Evolutionary conservation across 495 filamentous ascomycete genomes (phyloP), one percentile per base, ranked within the genome.

Genomic region (Tuber borchii): DNA sequence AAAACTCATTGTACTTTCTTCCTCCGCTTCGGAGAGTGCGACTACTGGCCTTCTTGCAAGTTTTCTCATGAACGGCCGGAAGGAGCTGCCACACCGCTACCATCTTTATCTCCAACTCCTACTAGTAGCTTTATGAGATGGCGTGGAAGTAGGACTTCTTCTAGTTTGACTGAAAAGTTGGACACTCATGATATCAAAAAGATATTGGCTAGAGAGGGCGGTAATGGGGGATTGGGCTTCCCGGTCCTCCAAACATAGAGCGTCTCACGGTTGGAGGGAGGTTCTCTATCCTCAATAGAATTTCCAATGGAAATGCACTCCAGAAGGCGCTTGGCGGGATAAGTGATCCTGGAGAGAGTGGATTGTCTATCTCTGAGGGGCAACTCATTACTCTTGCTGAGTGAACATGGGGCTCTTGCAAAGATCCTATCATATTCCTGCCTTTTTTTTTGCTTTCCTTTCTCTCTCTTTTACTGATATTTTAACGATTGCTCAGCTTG

Each of bases 1-100:
- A 81, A 81, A 56, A 81, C 78, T 17, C 80, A 81, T 70, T 81
- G 80, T 34, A 81, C 80, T 10, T 81, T 81, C 26, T 81, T 81
- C 44, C 76, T 81, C 22, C 75, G 80, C 44, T 81, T 81, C 70
- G 76, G 74, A 16, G 79, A 81, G 74, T 81, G 78, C 31, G 80
- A 81, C 40, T 81, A 78, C 46, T 82, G 80, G 80, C 80, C 80
- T 5, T 44, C 71, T 17, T 82, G 80, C 46, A 82, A 78, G 26
- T 82, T 82, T 44, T 81, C 79, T n/a, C 80, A 82, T 70, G 80
- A 81, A 22, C 44, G 69, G 31, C 71, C 74, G 16, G 79, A 81
- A n/a, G 39, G 75, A 37, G n/a, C 56, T 5, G 43, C 31, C 42
- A 34, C 56, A 31, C 56, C 56, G 31, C 56, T 12, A 34, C 56